Conservation (phyloP, 805 yeast genomes). For the Candida krabiensis region DNA sequence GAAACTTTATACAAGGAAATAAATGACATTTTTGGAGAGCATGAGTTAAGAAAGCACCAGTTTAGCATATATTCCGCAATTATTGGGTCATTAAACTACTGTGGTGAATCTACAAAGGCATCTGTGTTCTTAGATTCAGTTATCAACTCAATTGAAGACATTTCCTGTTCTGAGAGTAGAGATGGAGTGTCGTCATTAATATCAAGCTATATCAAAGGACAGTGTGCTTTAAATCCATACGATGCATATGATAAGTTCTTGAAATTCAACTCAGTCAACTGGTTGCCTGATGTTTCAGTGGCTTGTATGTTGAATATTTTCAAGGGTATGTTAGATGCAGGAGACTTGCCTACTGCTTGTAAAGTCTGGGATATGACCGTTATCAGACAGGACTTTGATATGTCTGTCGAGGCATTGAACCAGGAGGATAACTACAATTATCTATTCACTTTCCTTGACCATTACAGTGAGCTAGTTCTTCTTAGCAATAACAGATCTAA, state of each 20-base stretch:
- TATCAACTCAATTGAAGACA: slow-evolving; percentile 30
- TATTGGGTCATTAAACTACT: slow-evolving; percentile 51
- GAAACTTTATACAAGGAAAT: slow-evolving; percentile 38
- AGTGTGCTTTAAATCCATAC: slow-evolving; percentile 24
- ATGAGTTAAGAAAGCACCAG: slow-evolving; percentile 31
- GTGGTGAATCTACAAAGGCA: slow-evolving; percentile 50
- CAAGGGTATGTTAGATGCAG: slow-evolving; percentile 21
- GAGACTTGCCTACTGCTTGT: slow-evolving; percentile 23
- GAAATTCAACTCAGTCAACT: slow-evolving; percentile 29
- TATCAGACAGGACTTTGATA: slow-evolving; percentile 34
- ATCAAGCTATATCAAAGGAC: slow-evolving; percentile 29
- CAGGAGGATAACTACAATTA: slow-evolving; percentile 17
- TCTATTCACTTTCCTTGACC: slow-evolving; percentile 21
- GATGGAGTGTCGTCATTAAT: slow-evolving; percentile 20
- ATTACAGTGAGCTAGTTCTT: slow-evolving; percentile 22
- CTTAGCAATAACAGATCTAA: slow-evolving; percentile 22
- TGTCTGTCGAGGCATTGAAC: slow-evolving; percentile 11
- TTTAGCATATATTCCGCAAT: slow-evolving; percentile 50
- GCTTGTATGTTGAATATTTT: slow-evolving; percentile 26
- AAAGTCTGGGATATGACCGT: slow-evolving; percentile 34
- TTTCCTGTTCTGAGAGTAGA: slow-evolving; percentile 8
- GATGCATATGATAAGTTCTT: slow-evolving; percentile 26
- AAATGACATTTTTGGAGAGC: slow-evolving; percentile 9
- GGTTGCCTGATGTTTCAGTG: slow-evolving; percentile 36
- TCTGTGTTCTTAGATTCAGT: slow-evolving; percentile 58